These are phyloP conservation scores for Auriculariales sp. DNA, from an alignment of 768 basidiomycete species.

Conservation along the genomic window DNA sequence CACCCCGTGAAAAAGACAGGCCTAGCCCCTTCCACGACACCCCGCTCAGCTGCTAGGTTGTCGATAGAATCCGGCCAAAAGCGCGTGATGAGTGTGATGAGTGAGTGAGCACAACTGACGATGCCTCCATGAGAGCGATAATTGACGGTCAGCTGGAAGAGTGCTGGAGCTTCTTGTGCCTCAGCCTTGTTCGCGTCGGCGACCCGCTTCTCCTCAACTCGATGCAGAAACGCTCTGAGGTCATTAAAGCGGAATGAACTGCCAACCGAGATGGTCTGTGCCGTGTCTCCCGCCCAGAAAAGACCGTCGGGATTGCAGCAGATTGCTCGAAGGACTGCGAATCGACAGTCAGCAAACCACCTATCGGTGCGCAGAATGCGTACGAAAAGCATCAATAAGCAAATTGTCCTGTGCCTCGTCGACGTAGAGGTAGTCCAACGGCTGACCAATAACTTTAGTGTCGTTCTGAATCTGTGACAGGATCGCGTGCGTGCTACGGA, in stretches of 20 bases:
- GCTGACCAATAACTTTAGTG: constrained; percentile 21
- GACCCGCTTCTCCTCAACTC: constrained; percentile 36
- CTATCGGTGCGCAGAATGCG: no score
- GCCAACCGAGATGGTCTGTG: constrained; percentile 62
- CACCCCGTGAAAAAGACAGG: constrained; percentile 44
- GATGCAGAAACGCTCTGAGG: constrained; percentile 49
- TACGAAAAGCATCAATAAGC: constrained; percentile 46
- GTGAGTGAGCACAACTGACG: constrained; percentile 48
- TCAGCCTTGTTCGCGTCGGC: neutral
- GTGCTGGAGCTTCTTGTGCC: neutral
- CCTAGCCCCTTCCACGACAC: constrained; percentile 34
- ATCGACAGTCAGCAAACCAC: no score
- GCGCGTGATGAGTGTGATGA: constrained; percentile 43
- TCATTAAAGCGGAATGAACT: constrained; percentile 62
- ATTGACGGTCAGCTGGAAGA: constrained; percentile 47
- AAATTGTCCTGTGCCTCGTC: constrained; percentile 66
- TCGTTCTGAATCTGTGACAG: constrained; percentile 19
- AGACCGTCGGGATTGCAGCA: constrained; percentile 51
- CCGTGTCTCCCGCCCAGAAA: constrained; percentile 72
- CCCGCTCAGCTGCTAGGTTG: constrained; percentile 36
- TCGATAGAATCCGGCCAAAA: constrained; percentile 61
- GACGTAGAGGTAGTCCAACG: constrained; percentile 45
- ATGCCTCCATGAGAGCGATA: constrained; percentile 65
- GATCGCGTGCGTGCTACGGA: constrained; percentile 40
- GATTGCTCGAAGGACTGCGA: constrained; percentile 50